phyloP scores from a whole-genome alignment of 225 moss, liverwort and hornwort genomes.

The Ulota crispa region DNA sequence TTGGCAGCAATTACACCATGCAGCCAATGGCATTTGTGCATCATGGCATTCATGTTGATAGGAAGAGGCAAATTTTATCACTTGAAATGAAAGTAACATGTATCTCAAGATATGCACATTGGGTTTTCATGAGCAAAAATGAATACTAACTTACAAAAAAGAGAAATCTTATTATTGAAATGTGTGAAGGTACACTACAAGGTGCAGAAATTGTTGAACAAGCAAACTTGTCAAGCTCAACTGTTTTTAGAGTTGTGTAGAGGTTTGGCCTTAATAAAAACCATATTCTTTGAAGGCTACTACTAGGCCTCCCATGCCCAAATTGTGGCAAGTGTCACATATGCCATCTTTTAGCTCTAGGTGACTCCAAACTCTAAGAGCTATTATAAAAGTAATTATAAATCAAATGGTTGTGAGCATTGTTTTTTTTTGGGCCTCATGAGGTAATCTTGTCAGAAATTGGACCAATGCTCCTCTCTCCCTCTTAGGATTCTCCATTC shows the following conservation, averaged over 20 bases:
- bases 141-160: not conserved
- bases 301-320: rapidly evolving
- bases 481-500: too few relatives aligned
- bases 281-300: rapidly evolving
- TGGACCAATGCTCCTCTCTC: too few relatives aligned
- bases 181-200: not conserved
- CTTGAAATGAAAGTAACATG: not conserved
- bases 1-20: not conserved
- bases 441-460: too few relatives aligned
- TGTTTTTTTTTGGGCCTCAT: too few relatives aligned
- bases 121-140: not conserved
- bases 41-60: not conserved
- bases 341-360: rapidly evolving
- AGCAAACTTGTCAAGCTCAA: not conserved
- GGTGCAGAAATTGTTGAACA: not conserved
- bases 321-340: too few relatives aligned
- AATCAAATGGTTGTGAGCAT: too few relatives aligned
- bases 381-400: rapidly evolving
- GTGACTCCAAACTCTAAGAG: rapidly evolving
- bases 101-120: not conserved
- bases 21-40: not conserved
- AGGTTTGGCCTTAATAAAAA: not conserved
- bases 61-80: not conserved
- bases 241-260: not conserved
- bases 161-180: too few relatives aligned